Conservation (phyloP, 345 rosid genomes). For the Streptanthus diversifolius region DNA sequence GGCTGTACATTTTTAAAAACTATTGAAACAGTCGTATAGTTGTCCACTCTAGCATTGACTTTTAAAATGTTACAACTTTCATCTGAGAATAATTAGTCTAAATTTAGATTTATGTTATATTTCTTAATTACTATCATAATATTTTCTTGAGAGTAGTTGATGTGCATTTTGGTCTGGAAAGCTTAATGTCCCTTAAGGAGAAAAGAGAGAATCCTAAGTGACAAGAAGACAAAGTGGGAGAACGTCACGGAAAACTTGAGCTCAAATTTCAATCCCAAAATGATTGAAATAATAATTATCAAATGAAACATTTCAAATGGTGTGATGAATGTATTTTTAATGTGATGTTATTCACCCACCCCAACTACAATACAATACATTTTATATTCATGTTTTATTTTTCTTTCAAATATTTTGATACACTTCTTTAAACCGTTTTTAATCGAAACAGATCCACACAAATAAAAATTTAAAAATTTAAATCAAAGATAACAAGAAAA, state of each 20-base stretch:
- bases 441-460: background rate
- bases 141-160: constrained; percentile 9
- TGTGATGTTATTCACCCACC: constrained; percentile 37
- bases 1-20: background rate
- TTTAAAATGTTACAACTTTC: no score
- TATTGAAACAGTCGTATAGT: background rate
- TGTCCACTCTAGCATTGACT: no score
- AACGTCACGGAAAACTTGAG: constrained; percentile 24
- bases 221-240: constrained; percentile 34
- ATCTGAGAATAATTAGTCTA: no score
- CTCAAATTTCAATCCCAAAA: constrained; percentile 43
- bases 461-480: background rate
- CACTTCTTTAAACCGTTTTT: constrained; percentile 3
- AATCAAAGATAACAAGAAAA: background rate
- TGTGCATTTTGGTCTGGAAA: constrained; percentile 15
- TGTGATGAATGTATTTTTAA: constrained; percentile 20
- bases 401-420: background rate
- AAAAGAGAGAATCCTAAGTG: constrained; percentile 30
- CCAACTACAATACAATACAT: constrained; percentile 22
- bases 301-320: constrained; percentile 24
- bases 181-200: background rate
- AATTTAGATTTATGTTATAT: no score
- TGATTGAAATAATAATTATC: constrained; percentile 55
- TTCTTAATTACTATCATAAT: no score
- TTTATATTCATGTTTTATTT: background rate